Percentiles rank a stretch among this genome's conserved stretches.
phyloP scores from a whole-genome alignment of 345 rosid species.

The Pugionium dolabratum region DNA sequence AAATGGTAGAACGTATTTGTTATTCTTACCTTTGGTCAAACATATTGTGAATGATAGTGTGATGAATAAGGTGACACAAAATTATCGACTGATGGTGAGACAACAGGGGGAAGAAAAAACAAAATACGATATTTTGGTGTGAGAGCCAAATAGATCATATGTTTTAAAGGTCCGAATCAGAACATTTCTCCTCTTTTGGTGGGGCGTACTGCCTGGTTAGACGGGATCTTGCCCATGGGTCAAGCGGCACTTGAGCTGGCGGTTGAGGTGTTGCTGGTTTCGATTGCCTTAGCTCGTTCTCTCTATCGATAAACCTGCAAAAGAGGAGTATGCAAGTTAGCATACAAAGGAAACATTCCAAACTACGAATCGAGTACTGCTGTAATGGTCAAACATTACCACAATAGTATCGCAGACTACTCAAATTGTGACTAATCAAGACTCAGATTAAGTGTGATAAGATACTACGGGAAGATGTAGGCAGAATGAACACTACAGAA shows the following conservation, averaged over 20 bases:
- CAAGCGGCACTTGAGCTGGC: slow-evolving; percentile 61
- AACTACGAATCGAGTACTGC: neutral
- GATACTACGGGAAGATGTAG: neutral
- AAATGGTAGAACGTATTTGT: slow-evolving; percentile 1
- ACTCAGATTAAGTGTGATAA: too few species aligned
- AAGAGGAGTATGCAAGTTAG: neutral
- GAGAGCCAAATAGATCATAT: neutral
- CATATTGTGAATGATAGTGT: neutral
- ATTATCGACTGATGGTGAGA: slow-evolving; percentile 16
- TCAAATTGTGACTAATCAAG: too few species aligned
- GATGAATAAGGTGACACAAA: slow-evolving; percentile 20
- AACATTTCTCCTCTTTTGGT: slow-evolving; percentile 68
- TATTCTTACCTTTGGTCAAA: neutral
- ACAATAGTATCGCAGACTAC: neutral
- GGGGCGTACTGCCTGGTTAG: slow-evolving; percentile 76
- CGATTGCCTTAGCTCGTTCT: slow-evolving; percentile 84
- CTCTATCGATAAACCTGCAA: slow-evolving; percentile 84
- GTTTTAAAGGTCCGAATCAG: slow-evolving; percentile 50
- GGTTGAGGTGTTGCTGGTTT: slow-evolving; percentile 75
- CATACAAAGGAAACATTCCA: neutral
- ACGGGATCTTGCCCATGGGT: slow-evolving; percentile 84
- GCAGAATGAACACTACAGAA: neutral
- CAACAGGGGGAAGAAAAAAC: neutral
- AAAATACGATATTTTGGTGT: too few species aligned
- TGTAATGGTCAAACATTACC: too few species aligned